These are phyloP conservation scores for Phalaenopsis hybrid DNA, from an alignment of 116 monocot species.

Conservation along the genomic window DNA sequence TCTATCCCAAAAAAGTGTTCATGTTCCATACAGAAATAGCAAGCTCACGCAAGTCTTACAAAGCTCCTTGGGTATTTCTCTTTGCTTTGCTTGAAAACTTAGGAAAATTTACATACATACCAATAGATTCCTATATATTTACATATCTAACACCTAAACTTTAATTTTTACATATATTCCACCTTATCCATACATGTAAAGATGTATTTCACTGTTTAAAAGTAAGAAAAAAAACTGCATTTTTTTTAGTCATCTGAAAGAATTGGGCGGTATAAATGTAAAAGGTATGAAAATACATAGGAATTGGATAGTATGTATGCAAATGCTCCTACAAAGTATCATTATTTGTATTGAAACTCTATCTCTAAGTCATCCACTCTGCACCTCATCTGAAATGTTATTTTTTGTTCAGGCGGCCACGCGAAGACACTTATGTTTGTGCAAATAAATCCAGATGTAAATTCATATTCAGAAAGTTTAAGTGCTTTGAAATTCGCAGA, in stretches of 20 bases:
- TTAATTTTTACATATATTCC: too few species aligned
- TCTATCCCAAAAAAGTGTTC: constrained; percentile 36
- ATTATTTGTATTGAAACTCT: background rate
- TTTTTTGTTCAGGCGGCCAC: constrained; percentile 36
- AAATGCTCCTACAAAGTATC: background rate
- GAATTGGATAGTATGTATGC: too few species aligned
- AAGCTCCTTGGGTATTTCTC: constrained; percentile 34
- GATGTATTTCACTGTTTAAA: too few species aligned
- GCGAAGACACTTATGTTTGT: constrained; percentile 60
- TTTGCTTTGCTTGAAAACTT: background rate
- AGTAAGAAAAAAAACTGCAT: too few species aligned
- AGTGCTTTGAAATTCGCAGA: constrained; percentile 46
- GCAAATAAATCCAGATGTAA: constrained; percentile 47
- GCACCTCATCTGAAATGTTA: background rate
- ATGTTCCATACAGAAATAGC: constrained; percentile 49
- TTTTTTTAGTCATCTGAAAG: too few species aligned
- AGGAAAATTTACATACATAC: too few species aligned
- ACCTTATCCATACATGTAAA: too few species aligned
- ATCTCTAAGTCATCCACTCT: background rate
- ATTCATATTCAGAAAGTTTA: constrained; percentile 39
- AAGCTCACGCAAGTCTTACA: constrained; percentile 50
- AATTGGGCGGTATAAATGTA: too few species aligned
- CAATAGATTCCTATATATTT: too few species aligned
- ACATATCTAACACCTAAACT: too few species aligned
- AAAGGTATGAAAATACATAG: too few species aligned